Evolutionary conservation across 305 asterid genomes (phyloP), one percentile per base, ranked within the genome.

Genomic region (Coffea humblotiana): DNA sequence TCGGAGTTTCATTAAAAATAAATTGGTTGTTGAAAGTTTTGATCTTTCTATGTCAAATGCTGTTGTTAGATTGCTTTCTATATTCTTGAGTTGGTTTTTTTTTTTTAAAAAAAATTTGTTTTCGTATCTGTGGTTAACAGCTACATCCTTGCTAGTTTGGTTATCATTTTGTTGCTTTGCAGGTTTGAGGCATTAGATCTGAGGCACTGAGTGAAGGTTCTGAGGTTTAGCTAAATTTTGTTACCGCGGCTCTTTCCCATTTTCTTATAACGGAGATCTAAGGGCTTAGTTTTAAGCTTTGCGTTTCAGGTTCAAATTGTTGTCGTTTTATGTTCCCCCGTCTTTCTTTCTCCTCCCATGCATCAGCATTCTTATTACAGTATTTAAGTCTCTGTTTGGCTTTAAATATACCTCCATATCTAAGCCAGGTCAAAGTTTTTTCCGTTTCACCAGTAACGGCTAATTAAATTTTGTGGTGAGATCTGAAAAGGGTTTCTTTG

Each of bases 151-250:
- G 6, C 25, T 74, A 23, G 43, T 67, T 65, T 35, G 18, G 73
- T 77, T 60, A 16, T 71, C 54, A 13, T 14, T 81, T 75, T 78
- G 69, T 10, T 80, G 63, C 64, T 35, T 8, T 77, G 81, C 79
- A 85, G 90, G 81, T 77, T 82, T 81, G 58, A 18, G 56, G 82
- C 23, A 52, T 84, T 80, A 82, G 86, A 80, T 84, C 90, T 87
- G 85, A 76, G 77, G 77, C 74, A 72, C 68, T 72, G 71, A 51
- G 71, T 75, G 86, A 68, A 56, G 72, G 45, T 37, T 76, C 54
- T 81, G 79, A 77, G 48, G 14, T 72, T 83, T 65, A n/a, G 65
- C 18, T 64, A 16, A 52, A 64, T 47, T 47, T 54, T 18, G 65
- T 75, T 61, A 7, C 18, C 65, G 79, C 63, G 82, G 78, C 77